Percentiles rank a stretch among this genome's conserved stretches.
These are phyloP conservation scores for Plasmodium relictum DNA, from an alignment of 169 alveolate species.

Conservation along the genomic window DNA sequence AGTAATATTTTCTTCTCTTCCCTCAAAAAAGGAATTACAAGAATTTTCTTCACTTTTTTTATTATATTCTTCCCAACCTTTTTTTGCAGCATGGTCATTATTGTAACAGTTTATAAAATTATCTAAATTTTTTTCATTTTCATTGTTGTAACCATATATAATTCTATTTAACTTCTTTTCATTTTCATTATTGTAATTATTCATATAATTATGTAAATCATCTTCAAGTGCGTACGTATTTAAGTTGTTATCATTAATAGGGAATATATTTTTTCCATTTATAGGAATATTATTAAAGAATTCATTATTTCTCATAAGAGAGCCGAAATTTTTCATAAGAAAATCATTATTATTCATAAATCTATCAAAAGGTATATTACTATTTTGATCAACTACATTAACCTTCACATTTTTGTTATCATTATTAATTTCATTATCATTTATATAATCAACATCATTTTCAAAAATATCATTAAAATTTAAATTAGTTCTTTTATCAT, in stretches of 20 bases:
- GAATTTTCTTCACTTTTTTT: not conserved
- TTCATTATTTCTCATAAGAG: not conserved
- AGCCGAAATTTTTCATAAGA: slow-evolving; percentile 23
- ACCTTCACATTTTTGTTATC: not conserved
- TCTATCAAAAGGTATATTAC: slow-evolving; percentile 7
- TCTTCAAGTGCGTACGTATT: not conserved
- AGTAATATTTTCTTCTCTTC: not conserved
- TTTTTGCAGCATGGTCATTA: not conserved
- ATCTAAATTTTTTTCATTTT: not conserved
- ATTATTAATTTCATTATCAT: not conserved
- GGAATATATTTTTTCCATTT: not conserved
- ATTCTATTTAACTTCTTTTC: slow-evolving; percentile 15
- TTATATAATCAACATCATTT: not conserved
- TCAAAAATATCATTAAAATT: not conserved
- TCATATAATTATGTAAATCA: slow-evolving; percentile 31
- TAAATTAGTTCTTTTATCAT: not conserved
- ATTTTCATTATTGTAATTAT: slow-evolving; percentile 35
- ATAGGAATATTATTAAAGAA: not conserved
- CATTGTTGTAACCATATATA: not conserved
- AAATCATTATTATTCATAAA: slow-evolving; percentile 27
- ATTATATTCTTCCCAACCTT: not conserved
- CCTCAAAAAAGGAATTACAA: not conserved
- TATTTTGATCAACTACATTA: not conserved
- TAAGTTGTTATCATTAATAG: not conserved
- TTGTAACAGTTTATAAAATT: not conserved